A percentile compares a stretch with the other conserved stretches of the same genome.
phyloP scores from a whole-genome alignment of 2,329 filamentous ascomycete genomes.

The Xylaria digitata region DNA sequence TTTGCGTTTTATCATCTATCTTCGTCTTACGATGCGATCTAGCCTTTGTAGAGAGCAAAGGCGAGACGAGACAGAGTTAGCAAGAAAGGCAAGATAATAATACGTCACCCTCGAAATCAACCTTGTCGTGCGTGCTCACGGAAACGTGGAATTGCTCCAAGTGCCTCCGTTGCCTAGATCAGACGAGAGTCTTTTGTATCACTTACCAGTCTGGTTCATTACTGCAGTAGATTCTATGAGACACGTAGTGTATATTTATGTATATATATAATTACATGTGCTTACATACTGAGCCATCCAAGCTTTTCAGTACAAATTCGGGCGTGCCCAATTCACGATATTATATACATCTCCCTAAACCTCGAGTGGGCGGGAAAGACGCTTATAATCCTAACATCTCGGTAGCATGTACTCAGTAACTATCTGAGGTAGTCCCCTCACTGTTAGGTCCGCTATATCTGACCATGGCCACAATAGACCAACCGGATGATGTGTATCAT shows the following conservation, averaged over 20 bases:
- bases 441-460: too few relatives aligned
- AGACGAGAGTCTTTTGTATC: background rate
- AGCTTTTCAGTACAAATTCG: background rate
- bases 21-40: conserved; percentile 14
- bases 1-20: conserved; percentile 7
- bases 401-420: too few relatives aligned
- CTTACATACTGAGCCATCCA: background rate
- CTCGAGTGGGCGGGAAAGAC: too few relatives aligned
- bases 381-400: too few relatives aligned
- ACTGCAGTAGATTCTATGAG: too few relatives aligned
- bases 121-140: background rate
- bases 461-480: too few relatives aligned
- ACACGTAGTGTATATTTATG: too few relatives aligned
- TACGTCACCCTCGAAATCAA: background rate
- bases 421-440: too few relatives aligned
- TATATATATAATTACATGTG: background rate
- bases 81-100: conserved; percentile 7
- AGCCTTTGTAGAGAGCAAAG: background rate
- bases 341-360: too few relatives aligned
- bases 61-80: conserved; percentile 1
- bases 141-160: background rate
- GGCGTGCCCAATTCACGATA: too few relatives aligned
- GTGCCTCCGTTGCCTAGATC: background rate
- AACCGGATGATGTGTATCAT: background rate
- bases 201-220: background rate